Conservation (phyloP, 1,284 basidiomycete genomes). For the Mycosarcoma maydis region DNA sequence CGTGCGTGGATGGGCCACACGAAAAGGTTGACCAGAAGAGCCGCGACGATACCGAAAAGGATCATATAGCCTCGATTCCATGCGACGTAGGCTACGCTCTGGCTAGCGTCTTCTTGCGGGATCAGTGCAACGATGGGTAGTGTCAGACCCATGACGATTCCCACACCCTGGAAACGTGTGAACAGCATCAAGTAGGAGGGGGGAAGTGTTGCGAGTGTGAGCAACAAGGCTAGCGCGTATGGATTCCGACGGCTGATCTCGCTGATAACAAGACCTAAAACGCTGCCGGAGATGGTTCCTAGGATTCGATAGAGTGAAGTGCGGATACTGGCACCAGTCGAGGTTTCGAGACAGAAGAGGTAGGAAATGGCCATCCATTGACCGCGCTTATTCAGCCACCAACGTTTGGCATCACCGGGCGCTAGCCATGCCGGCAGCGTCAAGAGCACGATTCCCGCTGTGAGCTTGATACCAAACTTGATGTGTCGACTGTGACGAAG, state of each 20-base stretch:
- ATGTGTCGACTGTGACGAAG: slow-evolving; percentile 69
- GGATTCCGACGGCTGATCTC: slow-evolving; percentile 68
- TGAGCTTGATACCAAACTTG: slow-evolving; percentile 69
- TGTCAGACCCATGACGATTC: slow-evolving; percentile 67
- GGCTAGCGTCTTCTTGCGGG: slow-evolving; percentile 59
- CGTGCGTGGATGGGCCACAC: slow-evolving; percentile 63
- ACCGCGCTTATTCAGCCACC: slow-evolving; percentile 68
- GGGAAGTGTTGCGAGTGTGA: slow-evolving; percentile 66
- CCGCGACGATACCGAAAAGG: slow-evolving; percentile 58
- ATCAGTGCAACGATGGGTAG: slow-evolving; percentile 67
- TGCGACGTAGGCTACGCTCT: slow-evolving; percentile 44
- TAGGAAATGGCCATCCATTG: slow-evolving; percentile 67
- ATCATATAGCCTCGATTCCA: slow-evolving; percentile 61
- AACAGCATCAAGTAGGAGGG: slow-evolving; percentile 68
- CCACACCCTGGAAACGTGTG: slow-evolving; percentile 65
- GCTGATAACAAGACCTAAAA: slow-evolving; percentile 68
- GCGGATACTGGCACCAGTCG: slow-evolving; percentile 69
- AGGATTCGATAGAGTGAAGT: slow-evolving; percentile 68
- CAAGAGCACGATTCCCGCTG: slow-evolving; percentile 68
- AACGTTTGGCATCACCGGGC: slow-evolving; percentile 54
- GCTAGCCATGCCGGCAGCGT: slow-evolving; percentile 68
- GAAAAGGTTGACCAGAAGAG: slow-evolving; percentile 56
- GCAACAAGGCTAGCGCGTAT: slow-evolving; percentile 68
- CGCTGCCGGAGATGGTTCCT: slow-evolving; percentile 69
- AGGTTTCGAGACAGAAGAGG: slow-evolving; percentile 70